Base-by-base conservation (phyloP, 23 red algal species). In the Agarophyton chilense region DNA sequence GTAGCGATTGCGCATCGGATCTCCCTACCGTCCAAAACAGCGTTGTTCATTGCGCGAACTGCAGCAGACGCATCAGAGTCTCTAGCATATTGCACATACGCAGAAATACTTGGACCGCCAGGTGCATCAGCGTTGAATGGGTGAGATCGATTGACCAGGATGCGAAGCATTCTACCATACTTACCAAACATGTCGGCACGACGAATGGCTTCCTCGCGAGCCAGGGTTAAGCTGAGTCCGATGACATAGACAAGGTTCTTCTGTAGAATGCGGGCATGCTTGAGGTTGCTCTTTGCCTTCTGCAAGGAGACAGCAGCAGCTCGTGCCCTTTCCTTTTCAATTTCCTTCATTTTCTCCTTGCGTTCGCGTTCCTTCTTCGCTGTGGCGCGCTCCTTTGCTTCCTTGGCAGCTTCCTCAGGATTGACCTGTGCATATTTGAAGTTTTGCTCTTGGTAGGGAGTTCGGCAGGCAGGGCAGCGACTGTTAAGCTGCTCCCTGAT, bases 391-490 rank as follows among this genome's bases (percentile, higher is more conserved):
- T 87, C 83, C n/a, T 92, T 91, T 0, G 81, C 87, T 61, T 83
- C 72, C 55, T 94, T 79, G 25, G 89, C 83, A 9, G 90, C 83
- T 45, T 64, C 77, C 56, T 93, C 89, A 25, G 90, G 74, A 86
- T 92, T 92, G 33, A 99, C 79, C 33, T 99, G 33, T 24, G 49
- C 79, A 16, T 93, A 78, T 31, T 84, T 79, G 82, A 99, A 99
- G 64, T 95, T 95, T 19, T 95, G 78, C 85, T 99, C 97, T 36
- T 90, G 77, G 57, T 99, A 99, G 9, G 93, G 97, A 38, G 97
- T 99, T 36, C 97, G 97, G 72, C 97, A 99, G 43, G 92, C 97
- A 26, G 97, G 97, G 39, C 97, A 99, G 10, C 77, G 58, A 34
- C 80, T 87, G 83, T 92, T 88, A 32, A 88, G 83, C 77, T 94